A percentile compares a stretch with the other conserved stretches of the same genome.
These are phyloP conservation scores for Metarhizium robertsii DNA, from an alignment of 2,329 filamentous ascomycete species.

Conservation along the genomic window DNA sequence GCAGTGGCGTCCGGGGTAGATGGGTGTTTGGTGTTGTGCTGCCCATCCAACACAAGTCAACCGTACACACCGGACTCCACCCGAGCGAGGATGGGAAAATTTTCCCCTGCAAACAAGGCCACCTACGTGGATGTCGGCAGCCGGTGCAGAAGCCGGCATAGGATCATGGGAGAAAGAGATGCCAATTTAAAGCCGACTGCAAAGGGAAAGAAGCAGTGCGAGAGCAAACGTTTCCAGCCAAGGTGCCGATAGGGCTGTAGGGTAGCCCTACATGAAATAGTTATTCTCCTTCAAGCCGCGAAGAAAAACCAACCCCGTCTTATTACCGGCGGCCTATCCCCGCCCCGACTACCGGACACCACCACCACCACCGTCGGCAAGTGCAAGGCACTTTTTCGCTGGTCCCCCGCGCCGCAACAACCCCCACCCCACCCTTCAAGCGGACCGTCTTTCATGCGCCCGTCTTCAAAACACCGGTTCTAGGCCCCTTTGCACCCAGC, in stretches of 20 bases:
- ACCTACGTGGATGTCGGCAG: background rate
- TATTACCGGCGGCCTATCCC: background rate
- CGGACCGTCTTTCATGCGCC: background rate
- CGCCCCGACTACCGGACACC: background rate
- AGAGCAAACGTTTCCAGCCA: too few relatives aligned
- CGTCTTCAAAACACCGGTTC: background rate
- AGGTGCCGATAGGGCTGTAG: background rate
- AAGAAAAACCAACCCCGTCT: background rate
- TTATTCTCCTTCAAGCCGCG: background rate
- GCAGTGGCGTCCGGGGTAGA: slow-evolving; percentile 4
- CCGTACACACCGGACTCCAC: background rate
- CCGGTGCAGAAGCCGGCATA: background rate
- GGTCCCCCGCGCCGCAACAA: too few relatives aligned
- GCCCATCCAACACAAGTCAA: background rate
- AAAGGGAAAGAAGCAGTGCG: too few relatives aligned
- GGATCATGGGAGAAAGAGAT: too few relatives aligned
- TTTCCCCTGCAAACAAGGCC: background rate
- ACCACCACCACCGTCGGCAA: too few relatives aligned
- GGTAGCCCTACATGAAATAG: background rate
- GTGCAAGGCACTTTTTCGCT: too few relatives aligned
- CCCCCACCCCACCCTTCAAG: too few relatives aligned
- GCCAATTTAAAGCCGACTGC: too few relatives aligned
- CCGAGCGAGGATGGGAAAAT: background rate
- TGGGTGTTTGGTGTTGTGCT: background rate
- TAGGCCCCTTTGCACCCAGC: background rate